Base-by-base conservation (phyloP, 768 basidiomycete genomes). In the Tricholoma furcatifolium region DNA sequence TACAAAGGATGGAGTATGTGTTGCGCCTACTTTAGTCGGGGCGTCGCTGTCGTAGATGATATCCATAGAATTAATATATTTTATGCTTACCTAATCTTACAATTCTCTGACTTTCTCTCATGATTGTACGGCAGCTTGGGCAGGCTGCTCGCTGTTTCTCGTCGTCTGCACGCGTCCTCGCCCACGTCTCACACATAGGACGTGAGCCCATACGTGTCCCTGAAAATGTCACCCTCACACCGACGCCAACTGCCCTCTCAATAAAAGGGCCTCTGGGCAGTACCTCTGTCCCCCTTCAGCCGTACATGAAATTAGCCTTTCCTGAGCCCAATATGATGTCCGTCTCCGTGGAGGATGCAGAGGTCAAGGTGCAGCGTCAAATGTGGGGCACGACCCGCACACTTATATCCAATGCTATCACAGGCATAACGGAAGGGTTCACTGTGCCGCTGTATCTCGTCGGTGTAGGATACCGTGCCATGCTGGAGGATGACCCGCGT, bases 341-440 rank as follows among this genome's bases (percentile, higher is more conserved):
- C n/a, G 65, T 82, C 20, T 55, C 78, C 6, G 84, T 96, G 40
- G 79, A 87, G 58, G 77, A 93, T 62, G 75, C 87, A 1, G 74
- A 78, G 38, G 65, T 83, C 46, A 89, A 91, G 67, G 72, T 82
- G 47, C 95, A 98, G 69, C 83, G 91, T 39, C 82, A 87, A 53
- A 87, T 91, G 79, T 98, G 96, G 95, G 96, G 96, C n/a, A 84
- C 91, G 41, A 95, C 92, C 12, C 84, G 95, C 48, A 88, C 93
- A 0, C 78, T 94, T 59, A 90, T 98, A 66, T 75, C 80, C 58
- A 98, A 98, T 66, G 94, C 95, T 14, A 82, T 99, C 57, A 78
- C 74, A 12, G 96, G 96, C 39, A 92, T 98, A 77, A 88, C 91
- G 4, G 81, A 85, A 54, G 95, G 95, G 4, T 98, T 91, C 73